phyloP scores from a whole-genome alignment of 1,284 basidiomycete species.

The Pseudozyma hubeiensis region DNA sequence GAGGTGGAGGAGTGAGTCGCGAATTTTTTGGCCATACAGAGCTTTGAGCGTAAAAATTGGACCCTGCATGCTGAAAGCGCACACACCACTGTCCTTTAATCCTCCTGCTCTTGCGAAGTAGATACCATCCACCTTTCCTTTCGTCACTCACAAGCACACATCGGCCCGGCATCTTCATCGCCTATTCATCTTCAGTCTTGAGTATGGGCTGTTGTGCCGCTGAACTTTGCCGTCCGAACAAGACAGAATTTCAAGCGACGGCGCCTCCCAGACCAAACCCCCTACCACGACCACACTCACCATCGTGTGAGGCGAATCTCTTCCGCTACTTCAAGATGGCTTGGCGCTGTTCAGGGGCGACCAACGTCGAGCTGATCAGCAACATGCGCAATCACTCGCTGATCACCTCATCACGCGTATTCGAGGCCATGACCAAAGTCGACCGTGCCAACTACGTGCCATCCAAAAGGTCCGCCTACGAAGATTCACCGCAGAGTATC shows the following conservation, averaged over 20 bases:
- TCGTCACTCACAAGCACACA: too few relatives aligned
- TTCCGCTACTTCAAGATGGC: conserved; percentile 73
- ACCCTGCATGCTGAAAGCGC: conserved; percentile 19
- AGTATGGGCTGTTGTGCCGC: too few relatives aligned
- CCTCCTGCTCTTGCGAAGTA: background rate
- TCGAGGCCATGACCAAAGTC: conserved; percentile 51
- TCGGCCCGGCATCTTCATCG: too few relatives aligned
- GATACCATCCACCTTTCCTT: too few relatives aligned
- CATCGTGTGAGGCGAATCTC: too few relatives aligned
- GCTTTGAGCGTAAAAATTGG: background rate
- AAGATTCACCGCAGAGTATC: conserved; percentile 85
- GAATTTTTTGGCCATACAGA: background rate
- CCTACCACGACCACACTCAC: too few relatives aligned
- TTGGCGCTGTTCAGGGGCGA: conserved; percentile 79
- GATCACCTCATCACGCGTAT: conserved; percentile 68
- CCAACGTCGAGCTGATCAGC: conserved; percentile 78
- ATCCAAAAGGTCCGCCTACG: conserved; percentile 72
- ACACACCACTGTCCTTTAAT: conserved; percentile 3
- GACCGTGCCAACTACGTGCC: conserved; percentile 75
- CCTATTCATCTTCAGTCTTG: too few relatives aligned
- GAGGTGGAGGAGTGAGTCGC: background rate
- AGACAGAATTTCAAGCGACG: too few relatives aligned
- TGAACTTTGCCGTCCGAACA: too few relatives aligned
- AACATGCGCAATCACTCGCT: conserved; percentile 76
- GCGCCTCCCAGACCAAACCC: too few relatives aligned